Percentiles rank a stretch among this genome's conserved stretches.
Conservation (phyloP, 2,329 filamentous ascomycete species). For the Raffaelea ambrosiae region DNA sequence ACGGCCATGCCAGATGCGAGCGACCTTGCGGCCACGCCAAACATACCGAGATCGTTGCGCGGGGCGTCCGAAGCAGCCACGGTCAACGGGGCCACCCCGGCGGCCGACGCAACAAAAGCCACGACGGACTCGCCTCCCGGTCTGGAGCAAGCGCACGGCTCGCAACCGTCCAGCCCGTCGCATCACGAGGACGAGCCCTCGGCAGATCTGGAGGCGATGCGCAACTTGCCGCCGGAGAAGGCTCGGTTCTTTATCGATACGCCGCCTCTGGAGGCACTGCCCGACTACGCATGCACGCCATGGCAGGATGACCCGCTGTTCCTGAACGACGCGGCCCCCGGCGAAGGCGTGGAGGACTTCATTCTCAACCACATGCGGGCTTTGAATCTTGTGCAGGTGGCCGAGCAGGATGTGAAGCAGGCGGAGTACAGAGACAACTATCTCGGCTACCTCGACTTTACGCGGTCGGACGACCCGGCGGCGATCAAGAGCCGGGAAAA, state of each 20-base stretch:
- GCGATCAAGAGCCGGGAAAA: slow-evolving; percentile 48
- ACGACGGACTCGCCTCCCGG: slow-evolving; percentile 7
- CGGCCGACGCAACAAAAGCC: neutral
- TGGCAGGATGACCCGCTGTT: slow-evolving; percentile 42
- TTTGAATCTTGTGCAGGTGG: slow-evolving; percentile 25
- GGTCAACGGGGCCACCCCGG: neutral
- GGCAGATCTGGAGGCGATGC: slow-evolving; percentile 34
- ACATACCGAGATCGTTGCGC: slow-evolving; percentile 2
- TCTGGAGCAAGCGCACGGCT: slow-evolving; percentile 5
- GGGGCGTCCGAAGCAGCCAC: neutral
- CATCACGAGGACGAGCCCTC: slow-evolving; percentile 41
- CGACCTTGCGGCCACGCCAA: slow-evolving; percentile 1
- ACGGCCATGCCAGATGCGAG: neutral
- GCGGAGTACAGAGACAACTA: slow-evolving; percentile 39
- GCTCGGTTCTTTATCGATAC: slow-evolving; percentile 44
- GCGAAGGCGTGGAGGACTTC: slow-evolving; percentile 33
- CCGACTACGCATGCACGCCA: slow-evolving; percentile 33
- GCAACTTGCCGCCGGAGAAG: slow-evolving; percentile 36
- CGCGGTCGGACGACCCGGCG: slow-evolving; percentile 44
- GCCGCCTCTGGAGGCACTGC: slow-evolving; percentile 46
- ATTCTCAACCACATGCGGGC: slow-evolving; percentile 36
- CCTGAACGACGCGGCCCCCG: slow-evolving; percentile 30
- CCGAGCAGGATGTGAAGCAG: slow-evolving; percentile 30
- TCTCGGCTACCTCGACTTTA: slow-evolving; percentile 44
- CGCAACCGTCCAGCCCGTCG: slow-evolving; percentile 35